Evolutionary conservation across 371 early-diverging fungal genomes (phyloP).

Genomic region (Smittium culicis): DNA sequence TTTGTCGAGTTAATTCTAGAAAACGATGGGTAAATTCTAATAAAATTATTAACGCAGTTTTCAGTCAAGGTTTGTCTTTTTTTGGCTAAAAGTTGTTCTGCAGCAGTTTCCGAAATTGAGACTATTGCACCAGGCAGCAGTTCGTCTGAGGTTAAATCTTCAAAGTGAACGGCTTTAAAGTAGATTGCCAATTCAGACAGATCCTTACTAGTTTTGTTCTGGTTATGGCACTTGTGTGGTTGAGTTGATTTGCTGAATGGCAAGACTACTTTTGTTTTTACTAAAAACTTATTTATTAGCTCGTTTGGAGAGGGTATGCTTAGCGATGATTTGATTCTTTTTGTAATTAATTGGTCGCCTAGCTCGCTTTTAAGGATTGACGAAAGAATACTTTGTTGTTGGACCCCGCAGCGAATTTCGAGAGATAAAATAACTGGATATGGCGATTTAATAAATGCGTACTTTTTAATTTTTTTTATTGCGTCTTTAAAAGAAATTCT

Average conservation of each 20-base stretch:
- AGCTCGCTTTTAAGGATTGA: conserved; percentile 40
- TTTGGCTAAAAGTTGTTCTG: conserved; percentile 24
- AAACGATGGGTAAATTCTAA: conserved; percentile 59
- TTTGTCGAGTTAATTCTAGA: conserved; percentile 58
- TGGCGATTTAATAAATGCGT: conserved; percentile 60
- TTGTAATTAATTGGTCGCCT: conserved; percentile 43
- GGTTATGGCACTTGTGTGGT: not conserved
- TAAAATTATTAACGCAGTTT: conserved; percentile 38
- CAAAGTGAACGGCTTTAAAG: conserved; percentile 48
- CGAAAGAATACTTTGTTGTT: conserved; percentile 62
- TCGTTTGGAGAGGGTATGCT: conserved; percentile 50
- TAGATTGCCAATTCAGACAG: conserved; percentile 51
- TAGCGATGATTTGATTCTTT: conserved; percentile 29
- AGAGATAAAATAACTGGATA: conserved; percentile 70
- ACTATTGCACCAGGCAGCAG: conserved; percentile 40
- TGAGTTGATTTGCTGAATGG: conserved; percentile 7
- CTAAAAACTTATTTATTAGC: conserved; percentile 44
- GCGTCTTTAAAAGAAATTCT: conserved; percentile 62
- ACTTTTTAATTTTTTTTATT: conserved; percentile 53
- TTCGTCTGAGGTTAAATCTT: conserved; percentile 18
- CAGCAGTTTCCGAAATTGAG: conserved; percentile 47
- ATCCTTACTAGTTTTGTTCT: conserved; percentile 21
- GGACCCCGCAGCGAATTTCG: conserved; percentile 56
- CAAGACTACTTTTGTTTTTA: conserved; percentile 44
- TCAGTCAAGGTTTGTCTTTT: conserved; percentile 31